Conservation (phyloP, 2,329 filamentous ascomycete species). For the Colletotrichum higginsianum region DNA sequence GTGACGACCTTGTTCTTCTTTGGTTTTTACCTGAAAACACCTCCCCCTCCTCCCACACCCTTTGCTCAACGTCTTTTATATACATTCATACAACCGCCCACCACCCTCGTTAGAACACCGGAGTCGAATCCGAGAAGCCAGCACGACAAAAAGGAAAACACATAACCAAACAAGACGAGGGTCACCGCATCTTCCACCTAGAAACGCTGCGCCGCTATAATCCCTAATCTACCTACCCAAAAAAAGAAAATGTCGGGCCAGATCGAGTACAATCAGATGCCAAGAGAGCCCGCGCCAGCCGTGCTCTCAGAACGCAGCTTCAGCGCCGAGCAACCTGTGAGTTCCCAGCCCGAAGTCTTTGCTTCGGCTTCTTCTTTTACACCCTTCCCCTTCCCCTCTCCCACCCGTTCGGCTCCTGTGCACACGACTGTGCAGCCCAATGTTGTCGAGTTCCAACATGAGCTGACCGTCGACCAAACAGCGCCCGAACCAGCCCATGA, state of each 20-base stretch:
- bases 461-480: slow-evolving; percentile 37
- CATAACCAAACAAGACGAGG: background rate
- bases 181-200: background rate
- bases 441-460: no score
- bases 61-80: background rate
- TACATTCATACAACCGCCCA: background rate
- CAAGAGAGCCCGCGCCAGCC: slow-evolving; percentile 51
- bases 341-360: slow-evolving; percentile 39
- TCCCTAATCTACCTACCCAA: slow-evolving; percentile 9
- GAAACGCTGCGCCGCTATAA: background rate
- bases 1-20: background rate
- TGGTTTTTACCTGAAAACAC: background rate
- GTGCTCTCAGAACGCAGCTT: slow-evolving; percentile 47
- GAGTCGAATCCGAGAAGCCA: background rate
- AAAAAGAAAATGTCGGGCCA: slow-evolving; percentile 24
- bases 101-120: slow-evolving; percentile 11
- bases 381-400: no score
- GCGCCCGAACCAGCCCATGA: slow-evolving; percentile 55
- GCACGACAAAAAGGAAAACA: background rate
- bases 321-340: slow-evolving; percentile 54
- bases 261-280: slow-evolving; percentile 48
- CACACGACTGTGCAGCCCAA: no score
- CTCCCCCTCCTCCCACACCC: background rate
- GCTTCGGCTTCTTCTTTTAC: no score
- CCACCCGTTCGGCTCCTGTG: no score